Base-by-base conservation (phyloP, 2,329 filamentous ascomycete species). In the Fusarium pseudonygamai region DNA sequence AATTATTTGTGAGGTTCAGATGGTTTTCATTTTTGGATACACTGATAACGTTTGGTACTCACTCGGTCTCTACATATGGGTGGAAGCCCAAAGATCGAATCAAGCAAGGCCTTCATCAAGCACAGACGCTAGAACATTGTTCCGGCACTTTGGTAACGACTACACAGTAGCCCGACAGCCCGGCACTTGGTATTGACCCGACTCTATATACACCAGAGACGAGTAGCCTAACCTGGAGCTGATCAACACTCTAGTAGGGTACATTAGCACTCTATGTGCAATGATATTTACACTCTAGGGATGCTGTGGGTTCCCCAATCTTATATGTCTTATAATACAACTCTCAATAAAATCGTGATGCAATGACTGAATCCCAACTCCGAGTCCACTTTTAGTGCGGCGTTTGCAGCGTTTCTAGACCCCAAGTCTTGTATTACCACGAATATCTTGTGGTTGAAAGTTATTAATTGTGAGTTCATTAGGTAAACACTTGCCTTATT, bases 41-140 rank as follows among this genome's bases (percentile, higher is more conserved):
- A 36, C 24, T 15, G 18, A n/a, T 28, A 40, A 28, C 8, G 22
- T 39, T 28, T 26, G 46, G n/a, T 55, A 28, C 47, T 40, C 40
- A 28, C 46, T 42, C 24, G n/a, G 16, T 46, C 45, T 34, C 15
- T 32, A 18, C 34, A 36, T 37, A 24, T 13, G 18, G 16, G 24
- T 28, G 9, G 9, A 55, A 24, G 32, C 49, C 36, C 32, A 13
- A 18, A 56, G 37, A 43, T 37, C 32, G 20, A 32, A n/a, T 30
- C 46, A n/a, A 49, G 46, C 46, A 49, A 49, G 28, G 22, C 46
- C n/a, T 49, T 18, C 15, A 30, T 49, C 28, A 16, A 26, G 50
- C 26, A 62, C 36, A 26, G 32, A 26, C 71, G 61, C 69, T 64
- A 58, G 37, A 70, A 58, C 49, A 43, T 70, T 73, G 45, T 59